phyloP scores from a whole-genome alignment of 768 basidiomycete genomes.

The Rhodosporidiobolus odoratus region DNA sequence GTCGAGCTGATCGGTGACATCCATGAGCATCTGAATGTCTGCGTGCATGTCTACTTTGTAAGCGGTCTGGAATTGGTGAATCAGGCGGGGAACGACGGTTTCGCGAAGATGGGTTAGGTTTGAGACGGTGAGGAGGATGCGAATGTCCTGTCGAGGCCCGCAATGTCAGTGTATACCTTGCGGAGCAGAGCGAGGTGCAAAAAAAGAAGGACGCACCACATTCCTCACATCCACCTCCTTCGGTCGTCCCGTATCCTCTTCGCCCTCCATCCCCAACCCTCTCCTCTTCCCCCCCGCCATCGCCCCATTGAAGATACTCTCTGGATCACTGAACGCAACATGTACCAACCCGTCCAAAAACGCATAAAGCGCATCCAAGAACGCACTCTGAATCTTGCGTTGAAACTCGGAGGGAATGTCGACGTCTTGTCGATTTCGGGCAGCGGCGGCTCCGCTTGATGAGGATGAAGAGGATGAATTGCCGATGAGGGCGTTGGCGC shows the following conservation, averaged over 20 bases:
- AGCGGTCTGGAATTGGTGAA: slow-evolving; percentile 69
- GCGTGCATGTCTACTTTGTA: slow-evolving; percentile 66
- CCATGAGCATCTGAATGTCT: slow-evolving; percentile 70
- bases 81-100: slow-evolving; percentile 68
- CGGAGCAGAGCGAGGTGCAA: not conserved
- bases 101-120: slow-evolving; percentile 75
- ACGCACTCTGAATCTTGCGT: slow-evolving; percentile 71
- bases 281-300: slow-evolving; percentile 7
- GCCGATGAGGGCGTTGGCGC: slow-evolving; percentile 51
- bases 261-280: slow-evolving; percentile 19
- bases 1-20: slow-evolving; percentile 76
- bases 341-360: slow-evolving; percentile 80
- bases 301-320: slow-evolving; percentile 24
- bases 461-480: slow-evolving; percentile 43
- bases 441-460: not conserved
- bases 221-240: slow-evolving; percentile 37
- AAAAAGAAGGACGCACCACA: slow-evolving; percentile 20
- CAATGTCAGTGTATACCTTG: not conserved
- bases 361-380: slow-evolving; percentile 76
- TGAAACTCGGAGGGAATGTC: slow-evolving; percentile 60
- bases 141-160: slow-evolving; percentile 59
- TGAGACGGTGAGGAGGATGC: slow-evolving; percentile 79
- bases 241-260: slow-evolving; percentile 25
- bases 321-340: slow-evolving; percentile 57
- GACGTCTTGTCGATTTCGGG: slow-evolving; percentile 12